Base-by-base conservation (phyloP, 192 early-diverging fungal species). In the Allomyces arbusculus region DNA sequence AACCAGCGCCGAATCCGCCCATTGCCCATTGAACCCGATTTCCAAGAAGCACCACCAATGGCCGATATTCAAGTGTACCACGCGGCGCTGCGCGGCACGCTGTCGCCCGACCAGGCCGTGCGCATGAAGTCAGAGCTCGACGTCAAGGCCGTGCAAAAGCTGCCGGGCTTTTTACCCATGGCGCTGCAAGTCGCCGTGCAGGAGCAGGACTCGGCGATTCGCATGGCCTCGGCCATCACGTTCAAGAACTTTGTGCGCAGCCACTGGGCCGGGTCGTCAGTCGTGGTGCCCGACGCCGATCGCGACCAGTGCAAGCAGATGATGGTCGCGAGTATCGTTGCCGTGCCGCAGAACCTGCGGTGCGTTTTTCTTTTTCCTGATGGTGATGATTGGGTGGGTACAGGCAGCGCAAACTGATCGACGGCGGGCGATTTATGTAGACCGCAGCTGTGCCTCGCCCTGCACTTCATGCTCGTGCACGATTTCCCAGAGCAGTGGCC, bases 401-500 rank as follows among this genome's bases (percentile, higher is more conserved):
- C n/a, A n/a, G n/a, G n/a, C n/a, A n/a, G n/a, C n/a, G n/a, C n/a
- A n/a, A n/a, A n/a, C n/a, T n/a, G n/a, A n/a, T n/a, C n/a, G n/a
- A n/a, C n/a, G n/a, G n/a, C n/a, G n/a, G n/a, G 12, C 2, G 1
- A 58, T 62, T 62, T 5, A 40, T 8, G 2, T 43, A 67, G 79
- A 65, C 64, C 68, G 23, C 91, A 94, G 74, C 78, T 97, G 44
- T 74, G 89, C 25, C 83, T 86, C 61, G 86, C 86, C 61, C 76
- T 95, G 62, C 79, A 82, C 28, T 73, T 79, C 26, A 89, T 94
- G 55, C 78, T 98, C 23, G 73, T 78, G 61, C 74, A 76, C 67
- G 95, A 98, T 69, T 89, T 85, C 66, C 87, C 84, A 25, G 72
- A 84, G 9, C 78, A 85, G 62, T 98, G 92, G 90, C 85, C 89